Base-by-base conservation (phyloP, 148 eudicot species). In the Heliamphora exappendiculata region DNA sequence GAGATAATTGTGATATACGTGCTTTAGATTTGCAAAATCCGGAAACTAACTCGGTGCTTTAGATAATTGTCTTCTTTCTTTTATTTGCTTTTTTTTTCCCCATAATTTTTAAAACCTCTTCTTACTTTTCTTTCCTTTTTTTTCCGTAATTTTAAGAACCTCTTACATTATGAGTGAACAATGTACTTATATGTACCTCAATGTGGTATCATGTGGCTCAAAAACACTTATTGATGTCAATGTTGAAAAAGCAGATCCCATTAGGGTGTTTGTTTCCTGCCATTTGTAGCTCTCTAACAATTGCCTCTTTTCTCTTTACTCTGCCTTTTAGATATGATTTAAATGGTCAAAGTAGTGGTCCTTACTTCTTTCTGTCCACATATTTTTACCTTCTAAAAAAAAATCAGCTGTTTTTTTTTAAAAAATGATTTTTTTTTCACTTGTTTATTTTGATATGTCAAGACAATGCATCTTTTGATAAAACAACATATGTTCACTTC, bases 401-500 rank as follows among this genome's bases (percentile, higher is more conserved):
- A 17, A 12, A 33, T 42, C 4, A 36, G 67, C 24, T 29, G 10
- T 39, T 3, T 26, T 62, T 17, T 28, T 6, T n/a, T n/a, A n/a
- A n/a, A 42, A 13, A 31, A 60, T 47, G 28, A 62, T n/a, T 24
- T 54, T 20, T 71, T 57, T 3, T 33, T 5, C 63, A 47, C 62
- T 63, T 3, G 5, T 24, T 42, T 62, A 39, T 22, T 31, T 70
- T 71, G 34, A 72, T 51, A 75, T 76, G 34, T 82, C 28, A 66
- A 93, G 98, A 81, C n/a, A 91, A 91, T 75, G 91, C 98, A 39
- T 85, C 84, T 63, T 78, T 78, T 53, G 92, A 90, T 28, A 83
- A 82, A 74, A 84, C 86, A 62, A 93, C 98, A 49, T 93, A 91
- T 76, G 96, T 93, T 17, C 98, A 93, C 76, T 93, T 96, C 64